Conservation (phyloP, 1,284 basidiomycete genomes). For the Fomitopsis schrenkii region DNA sequence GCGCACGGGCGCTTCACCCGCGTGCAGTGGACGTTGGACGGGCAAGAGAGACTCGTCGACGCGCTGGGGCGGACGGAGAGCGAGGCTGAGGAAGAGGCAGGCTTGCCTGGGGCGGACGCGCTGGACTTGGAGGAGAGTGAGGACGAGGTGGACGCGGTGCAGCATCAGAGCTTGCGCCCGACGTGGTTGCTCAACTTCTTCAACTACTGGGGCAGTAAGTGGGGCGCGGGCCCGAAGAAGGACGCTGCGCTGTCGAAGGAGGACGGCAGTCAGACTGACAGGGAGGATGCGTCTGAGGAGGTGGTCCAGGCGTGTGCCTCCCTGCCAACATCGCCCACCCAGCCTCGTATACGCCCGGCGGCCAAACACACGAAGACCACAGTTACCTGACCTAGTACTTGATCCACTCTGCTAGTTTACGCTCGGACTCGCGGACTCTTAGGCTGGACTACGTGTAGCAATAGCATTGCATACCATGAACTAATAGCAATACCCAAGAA, state of each 20-base stretch:
- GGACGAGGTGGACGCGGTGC: conserved; percentile 49
- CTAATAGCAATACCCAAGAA: conserved; percentile 10
- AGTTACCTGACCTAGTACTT: neutral
- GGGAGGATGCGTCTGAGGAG: neutral
- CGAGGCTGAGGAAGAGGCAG: conserved; percentile 68
- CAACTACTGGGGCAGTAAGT: conserved; percentile 59
- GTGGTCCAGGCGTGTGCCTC: neutral
- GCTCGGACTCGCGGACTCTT: conserved; percentile 14
- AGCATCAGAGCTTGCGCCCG: conserved; percentile 57
- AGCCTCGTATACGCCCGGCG: neutral
- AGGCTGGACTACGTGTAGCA: conserved; percentile 22
- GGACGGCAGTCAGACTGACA: neutral
- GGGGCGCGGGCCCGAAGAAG: conserved; percentile 27
- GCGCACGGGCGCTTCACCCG: conserved; percentile 57
- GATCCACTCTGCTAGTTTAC: no score
- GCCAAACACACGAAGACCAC: neutral
- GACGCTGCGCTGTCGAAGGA: conserved; percentile 2
- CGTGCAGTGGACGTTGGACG: conserved; percentile 67
- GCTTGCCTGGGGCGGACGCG: conserved; percentile 31
- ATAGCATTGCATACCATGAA: conserved; percentile 21
- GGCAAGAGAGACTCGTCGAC: conserved; percentile 58
- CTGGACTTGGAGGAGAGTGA: conserved; percentile 34
- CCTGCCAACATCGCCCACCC: conserved; percentile 10
- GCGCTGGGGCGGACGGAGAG: conserved; percentile 64
- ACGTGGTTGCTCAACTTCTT: conserved; percentile 74